Evolutionary conservation across 1,284 basidiomycete species (phyloP).

Genomic region (Stereum hirsutum): DNA sequence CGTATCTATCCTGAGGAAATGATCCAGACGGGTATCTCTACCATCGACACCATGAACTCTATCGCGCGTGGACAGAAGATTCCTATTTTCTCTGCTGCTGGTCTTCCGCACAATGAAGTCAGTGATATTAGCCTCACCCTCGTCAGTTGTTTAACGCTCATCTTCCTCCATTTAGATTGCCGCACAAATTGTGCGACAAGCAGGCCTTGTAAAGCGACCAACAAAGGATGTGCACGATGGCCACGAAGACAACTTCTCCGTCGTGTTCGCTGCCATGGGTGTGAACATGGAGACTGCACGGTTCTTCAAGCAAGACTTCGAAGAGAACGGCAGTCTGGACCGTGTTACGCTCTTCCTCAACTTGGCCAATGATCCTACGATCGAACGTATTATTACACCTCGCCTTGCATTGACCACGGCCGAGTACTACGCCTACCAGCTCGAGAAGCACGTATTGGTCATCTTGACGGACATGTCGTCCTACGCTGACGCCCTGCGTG

Average conservation of each 20-base stretch:
- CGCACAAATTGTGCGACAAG: slow-evolving; percentile 99
- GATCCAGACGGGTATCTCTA: slow-evolving; percentile 99
- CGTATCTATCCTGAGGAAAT: slow-evolving; percentile 99
- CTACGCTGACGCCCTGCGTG: slow-evolving; percentile 96
- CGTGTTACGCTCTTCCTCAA: slow-evolving; percentile 99
- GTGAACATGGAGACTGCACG: slow-evolving; percentile 99
- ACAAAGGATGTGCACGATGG: slow-evolving; percentile 98
- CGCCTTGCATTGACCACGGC: slow-evolving; percentile 97
- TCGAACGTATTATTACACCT: slow-evolving; percentile 99
- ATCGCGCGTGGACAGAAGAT: slow-evolving; percentile 99
- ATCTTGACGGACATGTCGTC: slow-evolving; percentile 99
- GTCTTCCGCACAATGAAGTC: slow-evolving; percentile 98
- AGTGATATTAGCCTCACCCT: slow-evolving; percentile 14
- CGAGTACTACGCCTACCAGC: slow-evolving; percentile 99
- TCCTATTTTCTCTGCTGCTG: slow-evolving; percentile 98
- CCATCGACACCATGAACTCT: slow-evolving; percentile 98
- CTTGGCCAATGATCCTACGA: slow-evolving; percentile 99
- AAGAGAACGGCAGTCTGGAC: slow-evolving; percentile 97
- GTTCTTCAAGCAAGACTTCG: slow-evolving; percentile 99
- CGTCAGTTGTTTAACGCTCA: slow-evolving; percentile 10
- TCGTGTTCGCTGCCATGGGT: slow-evolving; percentile 99
- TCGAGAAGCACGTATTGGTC: slow-evolving; percentile 99
- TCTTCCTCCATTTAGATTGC: slow-evolving; percentile 66
- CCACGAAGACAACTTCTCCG: slow-evolving; percentile 99
- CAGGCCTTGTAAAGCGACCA: slow-evolving; percentile 91